Conservation (phyloP, 2,329 filamentous ascomycete species). For the Chaetomiaceae sp. region DNA sequence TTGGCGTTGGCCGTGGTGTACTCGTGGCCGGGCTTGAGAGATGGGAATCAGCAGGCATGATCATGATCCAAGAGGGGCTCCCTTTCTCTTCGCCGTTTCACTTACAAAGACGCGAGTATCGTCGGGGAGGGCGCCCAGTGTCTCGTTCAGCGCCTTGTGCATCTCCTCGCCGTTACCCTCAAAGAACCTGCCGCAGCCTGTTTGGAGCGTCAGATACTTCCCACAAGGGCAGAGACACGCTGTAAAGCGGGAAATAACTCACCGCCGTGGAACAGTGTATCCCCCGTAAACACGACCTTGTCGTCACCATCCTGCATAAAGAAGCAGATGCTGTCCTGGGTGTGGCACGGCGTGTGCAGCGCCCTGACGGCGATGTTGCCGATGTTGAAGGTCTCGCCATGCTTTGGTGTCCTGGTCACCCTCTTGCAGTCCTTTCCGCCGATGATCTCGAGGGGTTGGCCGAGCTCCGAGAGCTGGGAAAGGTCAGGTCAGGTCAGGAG, state of each 20-base stretch:
- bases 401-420: constrained; percentile 70
- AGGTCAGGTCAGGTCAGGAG: no score
- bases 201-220: neutral
- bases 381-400: constrained; percentile 75
- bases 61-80: no score
- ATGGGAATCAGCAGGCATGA: neutral
- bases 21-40: constrained; percentile 72
- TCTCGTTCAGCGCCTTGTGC: constrained; percentile 87
- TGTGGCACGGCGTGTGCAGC: constrained; percentile 96
- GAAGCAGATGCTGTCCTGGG: constrained; percentile 97
- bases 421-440: constrained; percentile 81
- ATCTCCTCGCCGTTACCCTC: constrained; percentile 87
- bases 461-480: constrained; percentile 34
- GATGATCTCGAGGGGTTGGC: constrained; percentile 69
- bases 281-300: constrained; percentile 86
- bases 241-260: constrained; percentile 12
- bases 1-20: constrained; percentile 97
- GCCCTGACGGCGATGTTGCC: constrained; percentile 79
- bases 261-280: constrained; percentile 94
- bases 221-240: neutral
- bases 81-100: no score
- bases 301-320: constrained; percentile 74
- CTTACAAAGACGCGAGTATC: constrained; percentile 87
- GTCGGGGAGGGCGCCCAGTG: constrained; percentile 72
- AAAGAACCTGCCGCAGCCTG: constrained; percentile 92